phyloP scores from a whole-genome alignment of 2,329 filamentous ascomycete species.

The Epichloe bromicola region DNA sequence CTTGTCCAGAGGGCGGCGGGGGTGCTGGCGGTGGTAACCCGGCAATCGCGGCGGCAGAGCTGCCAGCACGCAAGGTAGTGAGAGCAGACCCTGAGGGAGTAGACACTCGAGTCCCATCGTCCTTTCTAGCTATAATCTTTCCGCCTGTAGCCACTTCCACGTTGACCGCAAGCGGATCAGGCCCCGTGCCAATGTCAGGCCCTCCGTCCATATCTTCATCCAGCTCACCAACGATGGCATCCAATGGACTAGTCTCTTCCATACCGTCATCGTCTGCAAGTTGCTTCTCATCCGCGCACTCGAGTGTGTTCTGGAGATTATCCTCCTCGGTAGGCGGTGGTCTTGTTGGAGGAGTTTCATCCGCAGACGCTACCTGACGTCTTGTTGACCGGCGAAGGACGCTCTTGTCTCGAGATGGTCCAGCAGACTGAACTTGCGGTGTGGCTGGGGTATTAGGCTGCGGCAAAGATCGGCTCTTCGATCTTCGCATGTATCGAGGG shows the following conservation, averaged over 20 bases:
- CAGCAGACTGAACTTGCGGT: constrained; percentile 30
- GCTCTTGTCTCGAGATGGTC: constrained; percentile 43
- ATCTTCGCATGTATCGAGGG: constrained; percentile 31
- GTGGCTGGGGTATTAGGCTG: constrained; percentile 27
- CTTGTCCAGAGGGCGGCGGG: constrained; percentile 20
- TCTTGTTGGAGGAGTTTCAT: constrained; percentile 36
- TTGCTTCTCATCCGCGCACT: constrained; percentile 87
- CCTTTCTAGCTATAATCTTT: constrained; percentile 80
- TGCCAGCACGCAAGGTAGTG: constrained; percentile 23
- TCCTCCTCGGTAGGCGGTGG: constrained; percentile 46
- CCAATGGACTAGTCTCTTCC: constrained; percentile 55
- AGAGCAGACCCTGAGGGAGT: constrained; percentile 49
- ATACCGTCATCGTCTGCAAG: constrained; percentile 59
- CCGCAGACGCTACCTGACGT: constrained; percentile 39
- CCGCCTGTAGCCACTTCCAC: constrained; percentile 79
- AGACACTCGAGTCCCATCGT: constrained; percentile 76
- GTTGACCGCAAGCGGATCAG: constrained; percentile 75
- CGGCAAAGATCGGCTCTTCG: constrained; percentile 33
- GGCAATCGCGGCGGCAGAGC: constrained; percentile 18
- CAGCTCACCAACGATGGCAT: constrained; percentile 81
- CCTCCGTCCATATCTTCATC: constrained; percentile 72
- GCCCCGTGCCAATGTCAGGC: constrained; percentile 40
- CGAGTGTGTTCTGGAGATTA: constrained; percentile 56
- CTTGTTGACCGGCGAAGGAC: constrained; percentile 50
- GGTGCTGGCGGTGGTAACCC: constrained; percentile 2